phyloP scores from a whole-genome alignment of 2,329 filamentous ascomycete genomes.

The Colletotrichum incanum region DNA sequence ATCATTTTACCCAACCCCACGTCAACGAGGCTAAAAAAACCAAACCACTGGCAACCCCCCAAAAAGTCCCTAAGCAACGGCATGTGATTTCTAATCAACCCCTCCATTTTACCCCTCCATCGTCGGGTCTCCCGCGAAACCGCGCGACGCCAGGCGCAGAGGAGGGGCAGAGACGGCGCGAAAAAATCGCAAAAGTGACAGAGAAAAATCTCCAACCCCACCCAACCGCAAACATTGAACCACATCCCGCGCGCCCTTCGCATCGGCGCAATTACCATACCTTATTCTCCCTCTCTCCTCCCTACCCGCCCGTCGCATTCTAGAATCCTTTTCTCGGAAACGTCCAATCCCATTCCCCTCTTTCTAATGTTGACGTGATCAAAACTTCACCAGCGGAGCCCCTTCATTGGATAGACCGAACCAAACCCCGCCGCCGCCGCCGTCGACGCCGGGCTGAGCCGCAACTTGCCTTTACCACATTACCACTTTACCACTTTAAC shows the following conservation, averaged over 20 bases:
- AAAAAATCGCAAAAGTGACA: background rate
- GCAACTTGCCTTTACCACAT: constrained; percentile 22
- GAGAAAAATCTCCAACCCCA: constrained; percentile 13
- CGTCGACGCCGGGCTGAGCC: constrained; percentile 38
- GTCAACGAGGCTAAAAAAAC: background rate
- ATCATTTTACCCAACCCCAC: constrained; percentile 23
- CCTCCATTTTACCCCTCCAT: constrained; percentile 40
- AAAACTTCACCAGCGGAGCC: constrained; percentile 12
- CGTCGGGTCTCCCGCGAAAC: constrained; percentile 5
- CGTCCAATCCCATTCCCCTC: constrained; percentile 21
- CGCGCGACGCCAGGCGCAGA: constrained; percentile 3
- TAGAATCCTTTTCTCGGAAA: background rate
- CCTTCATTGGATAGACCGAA: constrained; percentile 7
- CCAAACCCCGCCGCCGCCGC: constrained; percentile 11
- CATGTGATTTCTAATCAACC: constrained; percentile 44
- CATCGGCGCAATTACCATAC: constrained; percentile 25
- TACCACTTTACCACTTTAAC: constrained; percentile 14
- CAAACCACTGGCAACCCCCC: background rate
- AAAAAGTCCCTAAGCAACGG: constrained; percentile 19
- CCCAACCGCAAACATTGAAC: constrained; percentile 2
- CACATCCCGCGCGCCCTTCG: constrained; percentile 12
- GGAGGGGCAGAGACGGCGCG: background rate
- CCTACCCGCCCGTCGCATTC: background rate
- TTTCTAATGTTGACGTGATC: constrained; percentile 33
- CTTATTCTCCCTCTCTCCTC: constrained; percentile 6